Evolutionary conservation across 2,329 filamentous ascomycete genomes (phyloP), one percentile per base, ranked within the genome.

Genomic region (Nigrospora osmanthi): DNA sequence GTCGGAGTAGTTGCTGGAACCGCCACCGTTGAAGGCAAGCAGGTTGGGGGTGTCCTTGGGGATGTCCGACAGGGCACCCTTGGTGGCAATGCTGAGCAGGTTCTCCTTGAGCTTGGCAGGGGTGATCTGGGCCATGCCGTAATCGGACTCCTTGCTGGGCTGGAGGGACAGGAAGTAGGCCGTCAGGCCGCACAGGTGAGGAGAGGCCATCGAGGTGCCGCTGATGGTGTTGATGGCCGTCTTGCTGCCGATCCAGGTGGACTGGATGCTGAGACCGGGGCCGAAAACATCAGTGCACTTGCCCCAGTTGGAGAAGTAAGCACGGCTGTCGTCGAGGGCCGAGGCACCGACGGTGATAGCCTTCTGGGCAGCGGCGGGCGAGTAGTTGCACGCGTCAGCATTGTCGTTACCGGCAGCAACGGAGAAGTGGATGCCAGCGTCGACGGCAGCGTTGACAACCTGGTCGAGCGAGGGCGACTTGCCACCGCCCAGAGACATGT

Each of bases 281-380:
- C 90, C 93, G 62, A 98, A 98, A 78, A 98, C 95, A 71, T 98
- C 93, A 67, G 91, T 95, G 81, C 93, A 98, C 79, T 91, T 93
- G 69, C 93, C 93, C 70, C 84, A 97, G 87, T 98, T 98, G 81
- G 94, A 98, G 83, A 98, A 98, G 81, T 97, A 98, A 54, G 93
- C 93, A 71, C 93, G 91, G 77, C 89, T 88, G 65, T 98, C 93
- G 61, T 85, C 81, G 49, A 98, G 81, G 57, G 88, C 93, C 38
- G 89, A 95, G 55, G 93, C 93, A 70, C 91, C 94, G 52, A 98
- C 93, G 47, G 93, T 98, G 66, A 98, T 81, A 55, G 93, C 90
- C 62, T 94, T 89, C 59, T 81, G 76, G 57, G 94, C 89, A 52
- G 91, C 87, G 60, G 93, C 94, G 49, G 93, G 93, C 35, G 93